These are phyloP conservation scores for Rhodotorula graminis DNA, from an alignment of 768 basidiomycete species.

Conservation along the genomic window DNA sequence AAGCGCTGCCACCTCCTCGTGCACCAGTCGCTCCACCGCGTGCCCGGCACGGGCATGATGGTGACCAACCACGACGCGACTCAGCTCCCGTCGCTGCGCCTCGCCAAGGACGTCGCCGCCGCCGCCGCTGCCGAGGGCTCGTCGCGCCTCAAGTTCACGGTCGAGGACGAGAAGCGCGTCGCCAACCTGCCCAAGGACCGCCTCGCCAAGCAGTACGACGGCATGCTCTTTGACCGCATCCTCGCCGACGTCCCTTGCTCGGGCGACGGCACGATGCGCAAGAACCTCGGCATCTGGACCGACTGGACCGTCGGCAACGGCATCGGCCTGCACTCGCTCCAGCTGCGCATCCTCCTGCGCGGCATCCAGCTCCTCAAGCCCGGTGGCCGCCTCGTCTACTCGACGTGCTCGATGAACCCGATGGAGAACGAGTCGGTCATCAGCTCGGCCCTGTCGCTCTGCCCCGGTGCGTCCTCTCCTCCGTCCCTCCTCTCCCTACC, in stretches of 20 bases:
- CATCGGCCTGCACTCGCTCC: conserved; percentile 81
- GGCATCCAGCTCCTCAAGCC: conserved; percentile 84
- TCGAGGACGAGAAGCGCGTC: conserved; percentile 17
- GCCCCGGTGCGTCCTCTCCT: conserved; percentile 56
- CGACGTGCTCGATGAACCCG: conserved; percentile 95
- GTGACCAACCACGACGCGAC: conserved; percentile 96
- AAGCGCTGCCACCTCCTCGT: conserved; percentile 94
- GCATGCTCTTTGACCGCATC: conserved; percentile 82
- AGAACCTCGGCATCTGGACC: conserved; percentile 94
- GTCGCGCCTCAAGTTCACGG: conserved; percentile 9
- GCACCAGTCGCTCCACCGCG: conserved; percentile 80
- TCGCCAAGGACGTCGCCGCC: conserved; percentile 2
- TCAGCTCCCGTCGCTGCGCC: conserved; percentile 57
- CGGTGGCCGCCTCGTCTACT: conserved; percentile 91
- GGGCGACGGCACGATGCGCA: conserved; percentile 91
- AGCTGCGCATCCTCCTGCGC: conserved; percentile 83
- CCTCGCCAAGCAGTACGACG: conserved; percentile 49
- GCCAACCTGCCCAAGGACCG: conserved; percentile 16
- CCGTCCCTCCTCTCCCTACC: neutral
- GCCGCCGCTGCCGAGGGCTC: neutral
- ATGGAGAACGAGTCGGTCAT: conserved; percentile 96
- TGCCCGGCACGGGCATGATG: conserved; percentile 85
- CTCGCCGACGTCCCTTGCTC: conserved; percentile 96
- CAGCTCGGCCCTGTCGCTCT: conserved; percentile 68
- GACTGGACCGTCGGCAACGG: conserved; percentile 82